Evolutionary conservation across 176 grass and related monocot species (phyloP), one percentile per base, ranked within the genome.

Genomic region (Carex scoparia): DNA sequence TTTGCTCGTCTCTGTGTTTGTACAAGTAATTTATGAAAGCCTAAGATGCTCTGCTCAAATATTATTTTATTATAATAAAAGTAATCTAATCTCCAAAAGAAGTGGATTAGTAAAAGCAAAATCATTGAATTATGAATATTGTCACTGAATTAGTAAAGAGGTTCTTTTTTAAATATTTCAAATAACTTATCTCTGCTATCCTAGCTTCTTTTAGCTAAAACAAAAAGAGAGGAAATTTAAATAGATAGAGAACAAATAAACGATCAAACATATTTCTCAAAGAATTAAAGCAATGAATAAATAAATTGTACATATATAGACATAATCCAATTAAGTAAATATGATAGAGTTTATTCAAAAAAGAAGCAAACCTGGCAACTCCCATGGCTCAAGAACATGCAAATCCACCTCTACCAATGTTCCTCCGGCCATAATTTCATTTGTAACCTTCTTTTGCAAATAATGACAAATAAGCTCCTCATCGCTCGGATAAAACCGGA

Each of bases 391-490:
- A 63, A 82, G 90, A 44, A 44, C 87, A 87, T 94, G 92, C 73
- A 94, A 88, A 84, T 94, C 92, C 63, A 94, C 92, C 87, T 94
- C 92, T 1, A 91, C 81, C 89, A 94, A 89, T 59, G 79, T 87
- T 15, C 40, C 84, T 18, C 28, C 86, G 42, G 73, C 35, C 58
- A 86, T 73, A 44, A 72, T 69, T 81, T 88, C 83, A 88, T 91
- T 89, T 28, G 58, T 84, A 76, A 94, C 89, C 85, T 94, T 94
- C 87, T 85, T 69, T 83, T 78, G 89, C 38, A 94, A 88, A 86
- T 94, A 94, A 84, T 94, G 89, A 84, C 89, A 91, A 54, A 94
- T 89, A 61, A 94, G 87, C 84, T 94, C 89, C 80, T 94, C 89
- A 65, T 94, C 92, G 79, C 87, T 94, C 0, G 92, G 92, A 65